phyloP scores from a whole-genome alignment of 176 grass and related monocot species.

The Calamus simplicifolius region DNA sequence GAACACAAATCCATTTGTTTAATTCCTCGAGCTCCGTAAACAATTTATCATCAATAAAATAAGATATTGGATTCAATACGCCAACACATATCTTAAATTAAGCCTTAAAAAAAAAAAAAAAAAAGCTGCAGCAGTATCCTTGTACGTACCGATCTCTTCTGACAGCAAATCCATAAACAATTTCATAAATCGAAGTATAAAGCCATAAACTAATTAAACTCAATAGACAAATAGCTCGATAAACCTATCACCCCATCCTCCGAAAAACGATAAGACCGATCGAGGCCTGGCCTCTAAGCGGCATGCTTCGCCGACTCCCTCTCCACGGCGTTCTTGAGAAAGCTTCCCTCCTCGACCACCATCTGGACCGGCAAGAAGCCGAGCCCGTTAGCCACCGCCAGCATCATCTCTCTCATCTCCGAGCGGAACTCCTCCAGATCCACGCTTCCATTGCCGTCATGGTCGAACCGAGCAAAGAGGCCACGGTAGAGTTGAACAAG shows the following conservation, averaged over 20 bases:
- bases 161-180: too few species aligned
- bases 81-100: too few species aligned
- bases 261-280: not conserved
- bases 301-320: conserved; percentile 30
- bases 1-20: too few species aligned
- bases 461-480: conserved; percentile 56
- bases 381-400: conserved; percentile 60
- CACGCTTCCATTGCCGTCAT: conserved; percentile 55
- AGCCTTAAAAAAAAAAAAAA: too few species aligned
- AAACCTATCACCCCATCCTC: not conserved
- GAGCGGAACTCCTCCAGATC: conserved; percentile 50
- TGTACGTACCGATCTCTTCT: too few species aligned
- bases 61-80: too few species aligned
- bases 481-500: conserved; percentile 29
- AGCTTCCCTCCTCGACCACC: conserved; percentile 67
- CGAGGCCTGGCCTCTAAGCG: not conserved
- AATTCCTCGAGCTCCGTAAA: too few species aligned
- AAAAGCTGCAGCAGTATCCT: too few species aligned
- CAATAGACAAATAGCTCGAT: too few species aligned
- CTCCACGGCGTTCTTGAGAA: conserved; percentile 54
- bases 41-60: too few species aligned
- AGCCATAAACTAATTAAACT: too few species aligned
- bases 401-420: conserved; percentile 87
- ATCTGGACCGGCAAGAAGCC: conserved; percentile 62
- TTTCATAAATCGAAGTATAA: too few species aligned